phyloP scores from a whole-genome alignment of 2,329 filamentous ascomycete species.

The Grosmannia clavigera region DNA sequence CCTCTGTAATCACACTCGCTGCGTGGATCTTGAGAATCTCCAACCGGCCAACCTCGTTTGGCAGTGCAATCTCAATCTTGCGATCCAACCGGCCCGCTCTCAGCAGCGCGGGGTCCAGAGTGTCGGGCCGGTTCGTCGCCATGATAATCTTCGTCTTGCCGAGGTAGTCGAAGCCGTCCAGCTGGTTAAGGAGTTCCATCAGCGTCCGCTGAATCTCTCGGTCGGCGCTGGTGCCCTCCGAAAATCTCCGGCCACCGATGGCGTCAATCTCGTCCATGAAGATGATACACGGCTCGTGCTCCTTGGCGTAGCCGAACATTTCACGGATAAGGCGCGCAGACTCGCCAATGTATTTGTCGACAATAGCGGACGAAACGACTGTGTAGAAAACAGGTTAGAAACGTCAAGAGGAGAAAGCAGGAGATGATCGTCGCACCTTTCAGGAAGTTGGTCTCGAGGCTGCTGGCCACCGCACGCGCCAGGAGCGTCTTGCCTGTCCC shows the following conservation, averaged over 20 bases:
- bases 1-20: constrained; percentile 72
- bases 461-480: constrained; percentile 88
- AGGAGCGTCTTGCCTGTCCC: constrained; percentile 95
- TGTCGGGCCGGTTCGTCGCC: constrained; percentile 96
- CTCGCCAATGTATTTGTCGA: constrained; percentile 99
- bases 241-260: constrained; percentile 92
- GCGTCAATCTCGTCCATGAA: constrained; percentile 99
- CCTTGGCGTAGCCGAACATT: constrained; percentile 99
- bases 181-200: constrained; percentile 97
- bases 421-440: constrained; percentile 49
- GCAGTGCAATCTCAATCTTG: constrained; percentile 95
- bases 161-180: constrained; percentile 97
- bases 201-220: constrained; percentile 96
- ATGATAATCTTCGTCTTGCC: constrained; percentile 99
- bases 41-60: constrained; percentile 89
- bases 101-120: constrained; percentile 82
- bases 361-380: constrained; percentile 98
- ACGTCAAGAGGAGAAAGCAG: too few species aligned
- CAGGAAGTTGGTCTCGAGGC: constrained; percentile 93
- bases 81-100: constrained; percentile 88
- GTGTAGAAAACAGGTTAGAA: constrained; percentile 4
- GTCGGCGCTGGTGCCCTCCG: constrained; percentile 93
- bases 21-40: constrained; percentile 99
- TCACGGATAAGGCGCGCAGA: constrained; percentile 93
- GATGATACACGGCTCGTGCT: constrained; percentile 98